Conservation (phyloP, 2,329 filamentous ascomycete species). For the Rhynchosporium agropyri region DNA sequence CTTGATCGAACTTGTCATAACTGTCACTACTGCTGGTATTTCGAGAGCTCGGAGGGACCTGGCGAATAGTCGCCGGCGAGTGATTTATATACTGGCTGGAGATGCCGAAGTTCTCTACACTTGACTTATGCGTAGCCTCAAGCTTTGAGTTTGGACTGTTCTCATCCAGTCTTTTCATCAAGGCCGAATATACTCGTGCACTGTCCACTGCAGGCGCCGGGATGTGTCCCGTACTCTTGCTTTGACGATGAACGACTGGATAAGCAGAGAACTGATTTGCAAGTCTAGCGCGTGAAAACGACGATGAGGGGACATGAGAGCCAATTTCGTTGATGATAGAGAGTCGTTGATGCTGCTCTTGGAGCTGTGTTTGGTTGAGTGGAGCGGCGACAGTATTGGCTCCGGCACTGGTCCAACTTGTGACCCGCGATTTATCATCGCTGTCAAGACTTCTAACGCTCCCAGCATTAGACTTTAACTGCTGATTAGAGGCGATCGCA, state of each 20-base stretch:
- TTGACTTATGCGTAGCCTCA: conserved; percentile 29
- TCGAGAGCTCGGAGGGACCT: conserved; percentile 29
- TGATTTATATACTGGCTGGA: conserved; percentile 14
- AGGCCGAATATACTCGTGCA: conserved; percentile 62
- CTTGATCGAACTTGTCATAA: conserved; percentile 24
- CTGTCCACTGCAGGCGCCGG: conserved; percentile 49
- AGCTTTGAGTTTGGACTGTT: conserved; percentile 41
- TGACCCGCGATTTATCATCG: conserved; percentile 65
- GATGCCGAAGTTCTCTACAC: conserved; percentile 23
- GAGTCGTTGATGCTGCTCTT: conserved; percentile 56
- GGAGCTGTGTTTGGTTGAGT: conserved; percentile 32
- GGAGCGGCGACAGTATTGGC: conserved; percentile 53
- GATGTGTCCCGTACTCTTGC: conserved; percentile 23
- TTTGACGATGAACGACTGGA: conserved; percentile 31
- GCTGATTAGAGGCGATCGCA: conserved; percentile 49
- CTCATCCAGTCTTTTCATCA: conserved; percentile 59
- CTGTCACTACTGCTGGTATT: conserved; percentile 20
- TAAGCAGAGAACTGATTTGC: conserved; percentile 39
- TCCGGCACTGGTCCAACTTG: conserved; percentile 71
- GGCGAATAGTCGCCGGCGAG: conserved; percentile 35
- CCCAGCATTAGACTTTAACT: conserved; percentile 55
- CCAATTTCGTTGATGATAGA: conserved; percentile 65
- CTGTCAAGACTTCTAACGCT: conserved; percentile 55
- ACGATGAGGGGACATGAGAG: conserved; percentile 47
- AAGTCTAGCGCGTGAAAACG: conserved; percentile 39